These are phyloP conservation scores for Rhodotorula paludigena DNA, from an alignment of 768 basidiomycete species.

Conservation along the genomic window DNA sequence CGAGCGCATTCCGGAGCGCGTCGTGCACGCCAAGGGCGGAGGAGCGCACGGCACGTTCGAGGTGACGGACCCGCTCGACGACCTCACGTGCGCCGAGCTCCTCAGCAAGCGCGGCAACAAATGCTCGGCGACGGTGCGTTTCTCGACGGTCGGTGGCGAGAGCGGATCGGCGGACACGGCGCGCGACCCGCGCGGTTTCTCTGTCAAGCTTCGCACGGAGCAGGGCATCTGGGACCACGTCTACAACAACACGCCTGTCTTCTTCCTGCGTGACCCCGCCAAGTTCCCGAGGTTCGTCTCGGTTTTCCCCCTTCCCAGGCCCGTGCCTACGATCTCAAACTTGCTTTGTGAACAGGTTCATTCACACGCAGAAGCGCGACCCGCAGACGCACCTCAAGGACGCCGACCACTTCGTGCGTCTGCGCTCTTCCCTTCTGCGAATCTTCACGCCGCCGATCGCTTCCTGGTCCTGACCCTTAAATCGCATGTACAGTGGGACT, in stretches of 20 bases:
- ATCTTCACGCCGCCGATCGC: too few species aligned
- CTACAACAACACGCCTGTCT: constrained; percentile 46
- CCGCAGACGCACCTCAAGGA: constrained; percentile 90
- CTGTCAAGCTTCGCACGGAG: constrained; percentile 51
- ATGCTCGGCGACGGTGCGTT: constrained; percentile 42
- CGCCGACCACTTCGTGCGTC: constrained; percentile 59
- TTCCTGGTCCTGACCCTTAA: too few species aligned
- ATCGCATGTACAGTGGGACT: too few species aligned
- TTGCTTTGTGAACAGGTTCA: too few species aligned
- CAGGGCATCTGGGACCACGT: constrained; percentile 52
- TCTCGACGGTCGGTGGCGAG: constrained; percentile 54
- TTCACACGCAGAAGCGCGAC: constrained; percentile 56
- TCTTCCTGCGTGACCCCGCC: constrained; percentile 48
- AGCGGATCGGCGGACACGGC: constrained; percentile 50
- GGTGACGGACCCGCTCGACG: constrained; percentile 48
- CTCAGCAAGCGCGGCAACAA: constrained; percentile 48
- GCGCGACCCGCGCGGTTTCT: constrained; percentile 51
- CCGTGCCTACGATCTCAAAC: too few species aligned
- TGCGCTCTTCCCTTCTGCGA: too few species aligned
- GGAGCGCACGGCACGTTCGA: constrained; percentile 51
- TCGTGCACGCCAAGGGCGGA: constrained; percentile 84
- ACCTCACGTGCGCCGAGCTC: constrained; percentile 49
- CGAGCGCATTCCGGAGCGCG: constrained; percentile 49
- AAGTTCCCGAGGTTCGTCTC: too few species aligned
- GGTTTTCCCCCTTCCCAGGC: too few species aligned